phyloP scores from a whole-genome alignment of 306 rosid species.

The Vigna hirtella region DNA sequence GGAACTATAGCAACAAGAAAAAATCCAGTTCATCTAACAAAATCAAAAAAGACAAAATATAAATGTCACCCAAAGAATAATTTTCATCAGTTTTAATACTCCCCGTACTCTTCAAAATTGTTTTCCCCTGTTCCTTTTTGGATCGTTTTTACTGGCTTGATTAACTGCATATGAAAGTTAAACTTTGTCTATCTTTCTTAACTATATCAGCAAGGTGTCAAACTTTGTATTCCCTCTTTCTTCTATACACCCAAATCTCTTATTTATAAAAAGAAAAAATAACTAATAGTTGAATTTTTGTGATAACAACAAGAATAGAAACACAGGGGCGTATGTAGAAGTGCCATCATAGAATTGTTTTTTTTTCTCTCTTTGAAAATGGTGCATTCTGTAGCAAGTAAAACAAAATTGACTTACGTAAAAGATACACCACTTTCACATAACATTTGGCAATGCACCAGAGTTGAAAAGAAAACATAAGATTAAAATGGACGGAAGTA shows the following conservation, averaged over 20 bases:
- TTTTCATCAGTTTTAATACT: too few relatives aligned
- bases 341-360: not conserved
- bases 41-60: too few relatives aligned
- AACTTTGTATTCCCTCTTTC: not conserved
- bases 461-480: not conserved
- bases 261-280: too few relatives aligned
- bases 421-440: conserved; percentile 16
- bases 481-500: conserved; percentile 14
- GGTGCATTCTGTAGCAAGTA: conserved; percentile 2
- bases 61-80: too few relatives aligned
- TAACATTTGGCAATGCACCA: not conserved
- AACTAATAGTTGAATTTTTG: too few relatives aligned
- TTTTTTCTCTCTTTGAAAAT: not conserved
- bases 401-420: conserved; percentile 1
- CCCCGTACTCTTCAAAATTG: too few relatives aligned
- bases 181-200: not conserved
- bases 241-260: too few relatives aligned
- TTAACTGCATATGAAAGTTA: not conserved
- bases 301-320: not conserved
- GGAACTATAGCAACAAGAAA: too few relatives aligned
- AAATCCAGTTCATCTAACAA: too few relatives aligned
- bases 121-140: too few relatives aligned
- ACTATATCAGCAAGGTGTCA: not conserved
- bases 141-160: not conserved
- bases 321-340: not conserved